Percentiles rank a stretch among this genome's conserved stretches.
Evolutionary conservation across 495 filamentous ascomycete species (phyloP).

Genomic region (Talaromyces borbonicus): DNA sequence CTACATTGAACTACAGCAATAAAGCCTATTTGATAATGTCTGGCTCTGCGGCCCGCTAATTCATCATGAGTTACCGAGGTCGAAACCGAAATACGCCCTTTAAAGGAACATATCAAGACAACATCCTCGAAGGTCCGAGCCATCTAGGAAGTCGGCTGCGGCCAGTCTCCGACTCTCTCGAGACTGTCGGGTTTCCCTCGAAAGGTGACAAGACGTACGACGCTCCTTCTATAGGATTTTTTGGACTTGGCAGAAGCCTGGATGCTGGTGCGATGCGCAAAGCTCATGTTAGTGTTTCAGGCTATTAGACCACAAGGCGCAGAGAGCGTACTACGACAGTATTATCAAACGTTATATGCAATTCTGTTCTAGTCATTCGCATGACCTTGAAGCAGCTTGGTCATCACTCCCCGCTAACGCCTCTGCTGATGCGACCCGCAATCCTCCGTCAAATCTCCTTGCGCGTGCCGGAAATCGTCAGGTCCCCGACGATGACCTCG

Average conservation of each 20-base stretch:
- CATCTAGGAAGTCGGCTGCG: conserved; percentile 53
- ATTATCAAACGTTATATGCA: conserved; percentile 80
- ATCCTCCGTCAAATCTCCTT: conserved; percentile 26
- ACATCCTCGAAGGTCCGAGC: neutral
- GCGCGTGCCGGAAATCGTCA: conserved; percentile 6
- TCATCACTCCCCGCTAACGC: conserved; percentile 48
- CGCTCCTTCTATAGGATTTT: too few species aligned
- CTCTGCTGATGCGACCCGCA: conserved; percentile 30
- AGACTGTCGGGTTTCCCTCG: conserved; percentile 70
- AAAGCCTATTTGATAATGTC: neutral
- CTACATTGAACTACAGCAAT: neutral
- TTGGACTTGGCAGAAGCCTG: neutral
- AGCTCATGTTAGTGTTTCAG: conserved; percentile 32
- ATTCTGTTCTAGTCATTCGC: conserved; percentile 65
- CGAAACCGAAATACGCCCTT: neutral
- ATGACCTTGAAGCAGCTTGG: conserved; percentile 64
- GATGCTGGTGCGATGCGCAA: conserved; percentile 6
- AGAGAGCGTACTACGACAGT: conserved; percentile 75
- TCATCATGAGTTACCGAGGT: neutral
- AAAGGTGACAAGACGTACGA: conserved; percentile 75
- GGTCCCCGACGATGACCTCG: conserved; percentile 5
- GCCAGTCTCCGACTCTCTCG: conserved; percentile 63
- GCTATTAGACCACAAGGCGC: conserved; percentile 61
- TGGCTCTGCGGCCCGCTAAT: neutral
- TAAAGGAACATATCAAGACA: neutral